phyloP scores from a whole-genome alignment of 108 stramenopile species.

The Bacterosira constricta region DNA sequence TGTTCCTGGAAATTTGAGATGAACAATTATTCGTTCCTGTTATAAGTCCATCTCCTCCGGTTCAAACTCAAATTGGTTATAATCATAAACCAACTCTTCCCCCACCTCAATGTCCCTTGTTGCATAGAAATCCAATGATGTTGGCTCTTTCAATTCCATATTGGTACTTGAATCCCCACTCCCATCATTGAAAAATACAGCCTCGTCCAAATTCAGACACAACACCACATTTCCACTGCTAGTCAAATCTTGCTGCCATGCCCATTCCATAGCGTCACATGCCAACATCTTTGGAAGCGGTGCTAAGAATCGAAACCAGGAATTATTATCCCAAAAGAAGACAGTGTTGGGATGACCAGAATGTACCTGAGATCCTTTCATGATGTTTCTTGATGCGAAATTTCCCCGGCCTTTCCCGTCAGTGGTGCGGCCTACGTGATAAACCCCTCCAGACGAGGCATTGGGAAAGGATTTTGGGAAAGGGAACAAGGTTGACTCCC shows the following conservation, averaged over 20 bases:
- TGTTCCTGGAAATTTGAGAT: too few species aligned
- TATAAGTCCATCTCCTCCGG: conserved; percentile 12
- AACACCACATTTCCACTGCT: conserved; percentile 28
- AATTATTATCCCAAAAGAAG: conserved; percentile 18
- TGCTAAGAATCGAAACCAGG: conserved; percentile 18
- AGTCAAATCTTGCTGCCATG: conserved; percentile 23
- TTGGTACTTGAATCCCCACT: neutral
- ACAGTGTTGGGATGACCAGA: conserved; percentile 22
- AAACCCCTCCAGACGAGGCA: neutral
- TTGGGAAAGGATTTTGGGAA: conserved; percentile 3
- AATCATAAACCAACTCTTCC: conserved; percentile 12
- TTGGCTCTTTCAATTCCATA: conserved; percentile 12
- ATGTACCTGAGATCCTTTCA: conserved; percentile 14
- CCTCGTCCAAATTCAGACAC: conserved; percentile 17
- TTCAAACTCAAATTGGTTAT: conserved; percentile 4
- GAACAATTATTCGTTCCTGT: neutral
- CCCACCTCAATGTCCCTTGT: conserved; percentile 10
- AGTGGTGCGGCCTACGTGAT: conserved; percentile 4
- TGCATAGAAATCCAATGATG: conserved; percentile 26
- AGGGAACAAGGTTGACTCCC: neutral
- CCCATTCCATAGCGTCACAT: conserved; percentile 27
- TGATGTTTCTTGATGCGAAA: conserved; percentile 25
- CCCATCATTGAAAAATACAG: conserved; percentile 25
- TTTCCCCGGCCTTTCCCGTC: conserved; percentile 22
- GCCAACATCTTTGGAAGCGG: conserved; percentile 10